Percentiles rank a stretch among this genome's conserved stretches.
Evolutionary conservation across 257 asterid species (phyloP).

Genomic region (Cordia subcordata): DNA sequence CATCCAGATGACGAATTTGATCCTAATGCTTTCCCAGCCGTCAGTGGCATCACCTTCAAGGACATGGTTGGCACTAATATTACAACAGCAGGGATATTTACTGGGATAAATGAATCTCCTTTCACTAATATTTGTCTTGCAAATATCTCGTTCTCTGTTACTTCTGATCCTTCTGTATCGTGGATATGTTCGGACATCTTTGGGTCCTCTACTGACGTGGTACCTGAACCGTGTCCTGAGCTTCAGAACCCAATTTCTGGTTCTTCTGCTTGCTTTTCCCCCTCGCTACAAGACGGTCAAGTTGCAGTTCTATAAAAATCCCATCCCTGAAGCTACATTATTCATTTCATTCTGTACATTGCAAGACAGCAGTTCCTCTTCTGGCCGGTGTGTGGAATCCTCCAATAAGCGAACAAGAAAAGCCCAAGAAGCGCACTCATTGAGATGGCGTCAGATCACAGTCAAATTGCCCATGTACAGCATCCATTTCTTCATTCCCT

Average conservation of each 20-base stretch:
- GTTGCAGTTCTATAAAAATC: conserved; percentile 19
- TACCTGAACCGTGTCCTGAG: conserved; percentile 63
- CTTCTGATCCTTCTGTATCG: conserved; percentile 25
- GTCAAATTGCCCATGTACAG: conserved; percentile 21
- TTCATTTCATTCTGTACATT: conserved; percentile 14
- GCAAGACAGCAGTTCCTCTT: conserved; percentile 3
- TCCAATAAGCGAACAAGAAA: conserved; percentile 10
- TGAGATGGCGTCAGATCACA: conserved; percentile 9
- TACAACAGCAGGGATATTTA: conserved; percentile 26
- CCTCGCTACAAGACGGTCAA: conserved; percentile 2
- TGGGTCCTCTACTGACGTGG: conserved; percentile 57
- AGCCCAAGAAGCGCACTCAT: not conserved
- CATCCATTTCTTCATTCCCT: conserved; percentile 11
- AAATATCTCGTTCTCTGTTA: conserved; percentile 23
- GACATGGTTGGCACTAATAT: conserved; percentile 32
- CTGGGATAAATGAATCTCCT: conserved; percentile 36
- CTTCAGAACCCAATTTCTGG: conserved; percentile 24
- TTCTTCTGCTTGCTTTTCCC: conserved; percentile 20
- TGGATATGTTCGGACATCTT: conserved; percentile 58
- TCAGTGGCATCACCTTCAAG: conserved; percentile 27
- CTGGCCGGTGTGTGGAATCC: conserved; percentile 3
- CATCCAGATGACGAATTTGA: conserved; percentile 64
- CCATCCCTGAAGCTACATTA: not conserved
- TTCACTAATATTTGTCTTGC: conserved; percentile 30
- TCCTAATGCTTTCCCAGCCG: conserved; percentile 48